A percentile compares a stretch with the other conserved stretches of the same genome.
Evolutionary conservation across 257 asterid species (phyloP).

Genomic region (Solanum sejunctum): DNA sequence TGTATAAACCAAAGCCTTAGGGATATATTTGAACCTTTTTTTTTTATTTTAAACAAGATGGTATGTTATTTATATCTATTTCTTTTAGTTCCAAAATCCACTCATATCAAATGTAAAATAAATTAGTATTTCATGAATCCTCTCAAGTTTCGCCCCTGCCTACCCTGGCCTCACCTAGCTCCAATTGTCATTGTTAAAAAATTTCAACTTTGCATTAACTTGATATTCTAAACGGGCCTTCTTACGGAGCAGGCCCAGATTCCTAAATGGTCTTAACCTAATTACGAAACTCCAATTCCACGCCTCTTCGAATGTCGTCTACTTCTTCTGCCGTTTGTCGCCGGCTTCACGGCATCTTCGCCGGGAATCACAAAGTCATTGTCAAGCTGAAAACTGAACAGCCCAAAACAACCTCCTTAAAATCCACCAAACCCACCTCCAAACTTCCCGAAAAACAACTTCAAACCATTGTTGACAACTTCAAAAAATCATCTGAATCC

Average conservation of each 20-base stretch:
- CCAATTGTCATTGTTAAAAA: too few species aligned
- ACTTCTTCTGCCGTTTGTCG: not conserved
- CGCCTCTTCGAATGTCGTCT: constrained; percentile 3
- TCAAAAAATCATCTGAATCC: constrained; percentile 13
- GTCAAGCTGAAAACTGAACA: not conserved
- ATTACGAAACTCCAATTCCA: not conserved
- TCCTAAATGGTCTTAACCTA: not conserved
- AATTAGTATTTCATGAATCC: too few species aligned
- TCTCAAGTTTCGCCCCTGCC: too few species aligned
- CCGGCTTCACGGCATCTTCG: not conserved
- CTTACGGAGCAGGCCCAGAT: not conserved
- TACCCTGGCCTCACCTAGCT: too few species aligned
- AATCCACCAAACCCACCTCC: not conserved
- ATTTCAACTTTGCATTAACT: too few species aligned
- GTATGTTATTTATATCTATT: too few species aligned
- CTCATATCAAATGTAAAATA: too few species aligned
- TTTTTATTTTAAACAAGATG: too few species aligned
- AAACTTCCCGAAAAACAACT: not conserved
- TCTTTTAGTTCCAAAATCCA: too few species aligned
- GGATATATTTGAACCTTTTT: too few species aligned
- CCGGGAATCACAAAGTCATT: not conserved
- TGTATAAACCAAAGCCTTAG: too few species aligned
- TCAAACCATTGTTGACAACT: constrained; percentile 3
- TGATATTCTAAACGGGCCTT: not conserved
- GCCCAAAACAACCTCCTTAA: not conserved